Percentiles rank a stretch among this genome's conserved stretches.
Conservation (phyloP, 352 stramenopile genomes). For the Globisporangium spinosum region DNA sequence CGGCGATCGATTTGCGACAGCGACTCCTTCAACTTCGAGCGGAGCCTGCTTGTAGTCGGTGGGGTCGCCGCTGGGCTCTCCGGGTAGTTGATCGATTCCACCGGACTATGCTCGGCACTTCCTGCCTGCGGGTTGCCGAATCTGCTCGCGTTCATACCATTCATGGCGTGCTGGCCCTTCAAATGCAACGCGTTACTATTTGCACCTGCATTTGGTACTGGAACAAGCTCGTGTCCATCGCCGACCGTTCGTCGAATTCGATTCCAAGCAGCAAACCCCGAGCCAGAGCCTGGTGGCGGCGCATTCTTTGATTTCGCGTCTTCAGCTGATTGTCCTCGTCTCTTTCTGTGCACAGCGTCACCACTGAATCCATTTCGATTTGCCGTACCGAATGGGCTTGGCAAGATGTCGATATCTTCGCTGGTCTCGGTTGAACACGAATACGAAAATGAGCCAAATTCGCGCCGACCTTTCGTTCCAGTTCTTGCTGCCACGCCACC, state of each 20-base stretch:
- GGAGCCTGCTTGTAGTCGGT: slow-evolving; percentile 40
- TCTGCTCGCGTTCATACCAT: slow-evolving; percentile 17
- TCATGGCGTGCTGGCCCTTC: not conserved
- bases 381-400: slow-evolving; percentile 6
- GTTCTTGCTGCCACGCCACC: not conserved
- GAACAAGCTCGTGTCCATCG: slow-evolving; percentile 32
- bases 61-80: slow-evolving; percentile 24
- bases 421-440: slow-evolving; percentile 72
- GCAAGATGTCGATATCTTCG: slow-evolving; percentile 33
- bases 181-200: not conserved
- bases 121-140: slow-evolving; percentile 40
- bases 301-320: not conserved
- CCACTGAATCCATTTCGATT: slow-evolving; percentile 3
- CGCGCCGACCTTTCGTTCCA: slow-evolving; percentile 22
- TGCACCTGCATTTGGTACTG: slow-evolving; percentile 22
- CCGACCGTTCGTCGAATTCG: slow-evolving; percentile 31
- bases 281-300: slow-evolving; percentile 15
- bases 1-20: slow-evolving; percentile 50
- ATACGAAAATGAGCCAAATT: slow-evolving; percentile 56
- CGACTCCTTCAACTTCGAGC: slow-evolving; percentile 59
- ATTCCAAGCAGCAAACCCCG: slow-evolving; percentile 46
- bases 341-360: slow-evolving; percentile 9
- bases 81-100: slow-evolving; percentile 24
- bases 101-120: slow-evolving; percentile 25
- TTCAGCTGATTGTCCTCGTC: slow-evolving; percentile 1